Percentiles rank a stretch among this genome's conserved stretches.
These are phyloP conservation scores for Trypanosoma caninum DNA, from an alignment of 208 protist species.

Conservation along the genomic window DNA sequence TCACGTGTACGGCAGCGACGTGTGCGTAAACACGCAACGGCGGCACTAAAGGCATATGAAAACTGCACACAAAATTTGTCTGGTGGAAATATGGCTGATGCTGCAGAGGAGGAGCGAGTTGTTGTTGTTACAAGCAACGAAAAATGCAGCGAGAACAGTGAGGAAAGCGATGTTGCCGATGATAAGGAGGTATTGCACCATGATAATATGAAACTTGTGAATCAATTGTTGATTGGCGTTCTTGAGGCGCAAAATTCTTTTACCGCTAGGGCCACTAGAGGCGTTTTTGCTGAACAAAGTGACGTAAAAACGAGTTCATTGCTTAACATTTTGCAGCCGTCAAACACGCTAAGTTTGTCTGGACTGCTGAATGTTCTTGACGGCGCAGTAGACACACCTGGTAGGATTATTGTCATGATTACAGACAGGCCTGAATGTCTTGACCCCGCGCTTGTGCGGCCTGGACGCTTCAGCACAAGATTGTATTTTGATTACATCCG, in stretches of 20 bases:
- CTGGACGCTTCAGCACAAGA: slow-evolving; percentile 73
- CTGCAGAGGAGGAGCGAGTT: no score
- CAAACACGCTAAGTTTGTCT: slow-evolving; percentile 78
- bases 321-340: slow-evolving; percentile 34
- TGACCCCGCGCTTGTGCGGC: slow-evolving; percentile 85
- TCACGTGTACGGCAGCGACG: slow-evolving; percentile 38
- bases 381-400: slow-evolving; percentile 83
- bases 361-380: slow-evolving; percentile 89
- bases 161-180: not conserved
- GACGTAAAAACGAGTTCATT: slow-evolving; percentile 25
- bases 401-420: slow-evolving; percentile 86
- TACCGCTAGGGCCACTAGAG: not conserved
- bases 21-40: slow-evolving; percentile 19
- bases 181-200: not conserved
- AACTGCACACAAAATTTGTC: slow-evolving; percentile 7
- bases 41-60: slow-evolving; percentile 21
- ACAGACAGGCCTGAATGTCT: slow-evolving; percentile 84
- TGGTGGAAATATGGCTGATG: no score
- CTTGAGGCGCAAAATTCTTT: not conserved
- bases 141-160: no score
- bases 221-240: not conserved
- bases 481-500: slow-evolving; percentile 74
- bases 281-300: not conserved
- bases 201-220: not conserved
- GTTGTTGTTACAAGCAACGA: no score